These are phyloP conservation scores for Diaporthe sp. DNA, from an alignment of 2,329 filamentous ascomycete genomes.

Conservation along the genomic window DNA sequence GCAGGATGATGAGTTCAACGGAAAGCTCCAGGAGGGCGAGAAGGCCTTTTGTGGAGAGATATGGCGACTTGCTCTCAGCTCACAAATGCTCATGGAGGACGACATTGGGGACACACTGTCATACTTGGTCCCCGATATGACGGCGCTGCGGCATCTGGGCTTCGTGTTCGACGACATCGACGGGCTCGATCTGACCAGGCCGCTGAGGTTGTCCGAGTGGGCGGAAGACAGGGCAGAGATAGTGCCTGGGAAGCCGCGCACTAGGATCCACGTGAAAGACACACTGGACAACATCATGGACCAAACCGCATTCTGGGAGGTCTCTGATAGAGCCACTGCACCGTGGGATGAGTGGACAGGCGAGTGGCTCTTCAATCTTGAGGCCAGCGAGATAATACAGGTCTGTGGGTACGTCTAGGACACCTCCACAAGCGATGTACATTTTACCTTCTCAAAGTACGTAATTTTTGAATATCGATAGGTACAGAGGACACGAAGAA, in stretches of 20 bases:
- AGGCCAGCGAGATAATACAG: neutral
- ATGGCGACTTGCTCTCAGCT: neutral
- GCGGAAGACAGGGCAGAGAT: neutral
- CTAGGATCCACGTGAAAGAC: neutral
- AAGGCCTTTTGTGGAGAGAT: constrained; percentile 4
- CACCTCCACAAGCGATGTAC: neutral
- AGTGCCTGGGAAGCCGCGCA: neutral
- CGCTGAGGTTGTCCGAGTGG: neutral
- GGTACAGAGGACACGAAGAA: neutral
- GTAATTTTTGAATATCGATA: neutral
- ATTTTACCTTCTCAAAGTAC: neutral
- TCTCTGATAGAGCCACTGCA: neutral
- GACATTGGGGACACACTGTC: neutral
- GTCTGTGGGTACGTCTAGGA: neutral
- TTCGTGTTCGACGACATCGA: constrained; percentile 8
- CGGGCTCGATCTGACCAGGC: neutral
- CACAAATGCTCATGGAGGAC: neutral
- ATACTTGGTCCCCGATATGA: neutral
- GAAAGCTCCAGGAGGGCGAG: neutral
- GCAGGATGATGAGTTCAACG: neutral
- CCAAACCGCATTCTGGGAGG: neutral
- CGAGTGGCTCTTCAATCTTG: constrained; percentile 5
- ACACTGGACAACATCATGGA: neutral
- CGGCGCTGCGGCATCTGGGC: neutral
- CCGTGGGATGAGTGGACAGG: neutral